Conservation (phyloP, 2,329 filamentous ascomycete genomes). For the Elsinoe perseae region DNA sequence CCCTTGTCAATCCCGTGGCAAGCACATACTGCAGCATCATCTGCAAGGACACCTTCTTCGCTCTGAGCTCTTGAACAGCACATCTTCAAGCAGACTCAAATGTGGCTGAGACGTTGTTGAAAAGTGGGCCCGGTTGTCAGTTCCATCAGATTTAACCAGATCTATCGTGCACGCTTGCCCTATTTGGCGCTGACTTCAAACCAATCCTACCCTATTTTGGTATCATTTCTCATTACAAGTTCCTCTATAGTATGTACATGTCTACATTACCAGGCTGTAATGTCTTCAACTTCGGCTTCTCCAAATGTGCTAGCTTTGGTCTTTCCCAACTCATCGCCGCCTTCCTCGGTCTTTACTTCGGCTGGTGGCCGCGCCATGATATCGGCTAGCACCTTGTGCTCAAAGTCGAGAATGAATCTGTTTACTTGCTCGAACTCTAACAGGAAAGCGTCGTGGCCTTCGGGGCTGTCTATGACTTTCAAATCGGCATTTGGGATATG, state of each 20-base stretch:
- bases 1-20: background rate
- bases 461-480: conserved; percentile 82
- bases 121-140: background rate
- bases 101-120: background rate
- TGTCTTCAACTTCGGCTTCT: conserved; percentile 92
- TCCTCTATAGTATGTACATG: conserved; percentile 6
- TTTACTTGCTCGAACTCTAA: conserved; percentile 98
- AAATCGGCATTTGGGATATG: conserved; percentile 70
- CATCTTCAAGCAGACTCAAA: background rate
- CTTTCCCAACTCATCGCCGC: conserved; percentile 35
- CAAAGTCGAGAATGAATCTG: conserved; percentile 71
- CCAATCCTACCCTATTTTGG: background rate
- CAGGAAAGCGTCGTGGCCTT: conserved; percentile 94
- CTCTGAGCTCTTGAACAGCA: no score
- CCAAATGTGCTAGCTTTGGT: conserved; percentile 89
- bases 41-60: no score
- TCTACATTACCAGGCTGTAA: conserved; percentile 73
- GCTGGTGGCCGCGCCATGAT: conserved; percentile 61
- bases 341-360: conserved; percentile 27
- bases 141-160: background rate
- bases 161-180: background rate
- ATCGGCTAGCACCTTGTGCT: conserved; percentile 73
- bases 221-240: background rate
- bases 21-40: background rate
- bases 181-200: background rate